A percentile compares a stretch with the other conserved stretches of the same genome.
phyloP scores from a whole-genome alignment of 192 early-diverging fungal genomes.

The Coemansia asiatica region DNA sequence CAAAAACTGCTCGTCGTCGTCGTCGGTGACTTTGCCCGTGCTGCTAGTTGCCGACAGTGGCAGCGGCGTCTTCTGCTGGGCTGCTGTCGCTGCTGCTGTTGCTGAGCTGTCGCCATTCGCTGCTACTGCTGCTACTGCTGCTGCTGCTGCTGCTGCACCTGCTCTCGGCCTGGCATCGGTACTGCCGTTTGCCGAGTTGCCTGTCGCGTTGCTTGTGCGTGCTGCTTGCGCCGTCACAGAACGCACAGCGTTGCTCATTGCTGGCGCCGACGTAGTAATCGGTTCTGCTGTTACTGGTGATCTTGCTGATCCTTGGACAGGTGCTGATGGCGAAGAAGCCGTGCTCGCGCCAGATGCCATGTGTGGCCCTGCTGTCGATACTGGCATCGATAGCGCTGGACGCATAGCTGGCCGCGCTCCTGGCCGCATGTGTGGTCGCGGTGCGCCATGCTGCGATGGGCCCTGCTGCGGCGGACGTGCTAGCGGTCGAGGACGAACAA shows the following conservation, averaged over 20 bases:
- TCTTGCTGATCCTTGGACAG: background rate
- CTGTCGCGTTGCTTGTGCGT: background rate
- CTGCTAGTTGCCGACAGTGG: background rate
- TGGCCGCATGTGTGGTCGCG: conserved; percentile 6
- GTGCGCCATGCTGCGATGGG: conserved; percentile 1
- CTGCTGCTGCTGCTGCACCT: background rate
- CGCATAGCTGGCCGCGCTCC: conserved; percentile 10
- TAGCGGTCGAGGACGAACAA: conserved; percentile 18
- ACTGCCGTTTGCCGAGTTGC: background rate
- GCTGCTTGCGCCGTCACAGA: background rate
- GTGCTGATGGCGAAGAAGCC: background rate
- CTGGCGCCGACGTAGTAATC: background rate
- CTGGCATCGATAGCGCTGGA: background rate
- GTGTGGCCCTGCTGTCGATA: background rate
- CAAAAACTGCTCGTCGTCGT: conserved; percentile 31
- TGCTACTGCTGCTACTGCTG: background rate
- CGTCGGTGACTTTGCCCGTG: background rate
- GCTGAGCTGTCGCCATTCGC: background rate
- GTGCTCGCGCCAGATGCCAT: background rate
- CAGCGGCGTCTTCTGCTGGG: background rate
- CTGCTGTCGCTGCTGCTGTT: background rate
- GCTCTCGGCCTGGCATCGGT: background rate
- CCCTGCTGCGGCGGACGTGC: conserved; percentile 15
- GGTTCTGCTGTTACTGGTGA: background rate
- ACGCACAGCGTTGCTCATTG: background rate